Conservation (phyloP, 306 rosid genomes). For the Luffa acutangula region DNA sequence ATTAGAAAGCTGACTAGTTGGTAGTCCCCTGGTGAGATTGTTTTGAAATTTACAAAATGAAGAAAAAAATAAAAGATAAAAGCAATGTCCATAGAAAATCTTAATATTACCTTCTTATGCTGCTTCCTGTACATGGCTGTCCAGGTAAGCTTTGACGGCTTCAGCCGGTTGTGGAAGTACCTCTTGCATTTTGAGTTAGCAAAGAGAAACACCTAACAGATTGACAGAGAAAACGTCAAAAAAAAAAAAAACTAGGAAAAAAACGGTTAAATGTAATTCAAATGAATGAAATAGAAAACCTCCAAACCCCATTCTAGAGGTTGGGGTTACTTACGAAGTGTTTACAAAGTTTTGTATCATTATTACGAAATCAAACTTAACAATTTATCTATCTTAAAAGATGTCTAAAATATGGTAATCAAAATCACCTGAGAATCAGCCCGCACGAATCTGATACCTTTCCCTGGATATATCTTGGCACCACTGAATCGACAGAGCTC, state of each 20-base stretch:
- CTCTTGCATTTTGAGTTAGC: constrained; percentile 70
- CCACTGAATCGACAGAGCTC: constrained; percentile 89
- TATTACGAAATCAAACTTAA: not conserved
- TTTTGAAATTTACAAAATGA: not conserved
- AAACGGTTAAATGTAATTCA: not conserved
- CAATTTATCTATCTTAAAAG: too few species aligned
- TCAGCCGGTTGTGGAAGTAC: constrained; percentile 65
- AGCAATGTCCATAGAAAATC: not conserved
- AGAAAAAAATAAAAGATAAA: not conserved
- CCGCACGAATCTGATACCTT: constrained; percentile 70
- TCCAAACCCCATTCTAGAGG: not conserved
- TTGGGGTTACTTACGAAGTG: not conserved
- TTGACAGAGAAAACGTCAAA: not conserved
- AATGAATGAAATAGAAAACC: not conserved
- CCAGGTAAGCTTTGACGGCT: constrained; percentile 87
- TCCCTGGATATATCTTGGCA: constrained; percentile 82
- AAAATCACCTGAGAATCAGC: constrained; percentile 72
- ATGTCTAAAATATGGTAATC: not conserved
- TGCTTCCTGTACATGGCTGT: constrained; percentile 88
- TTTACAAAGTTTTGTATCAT: not conserved
- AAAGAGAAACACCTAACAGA: constrained; percentile 56
- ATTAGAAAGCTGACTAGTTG: not conserved
- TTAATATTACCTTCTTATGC: constrained; percentile 51
- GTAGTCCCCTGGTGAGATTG: not conserved
- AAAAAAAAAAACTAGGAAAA: not conserved